Evolutionary conservation across 805 yeast species (phyloP).

Genomic region (Kockiozyma suomiensis): DNA sequence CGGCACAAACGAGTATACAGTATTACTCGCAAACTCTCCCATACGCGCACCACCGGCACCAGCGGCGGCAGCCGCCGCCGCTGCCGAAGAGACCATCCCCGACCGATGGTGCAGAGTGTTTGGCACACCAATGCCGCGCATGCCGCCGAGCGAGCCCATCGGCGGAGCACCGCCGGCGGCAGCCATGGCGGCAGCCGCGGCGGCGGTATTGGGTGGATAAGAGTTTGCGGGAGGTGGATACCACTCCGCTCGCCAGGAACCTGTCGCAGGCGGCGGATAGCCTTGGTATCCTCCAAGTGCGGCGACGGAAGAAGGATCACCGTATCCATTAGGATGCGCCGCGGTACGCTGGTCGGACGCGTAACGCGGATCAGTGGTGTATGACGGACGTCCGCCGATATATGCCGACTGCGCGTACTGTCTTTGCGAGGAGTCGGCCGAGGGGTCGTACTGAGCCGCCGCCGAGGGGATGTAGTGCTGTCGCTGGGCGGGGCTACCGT

Average conservation of each 20-base stretch:
- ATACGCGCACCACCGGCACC: neutral
- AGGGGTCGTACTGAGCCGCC: constrained; percentile 7
- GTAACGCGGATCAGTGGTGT: constrained; percentile 23
- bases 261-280: constrained; percentile 26
- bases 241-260: constrained; percentile 31
- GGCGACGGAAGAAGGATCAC: constrained; percentile 4
- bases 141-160: constrained; percentile 9
- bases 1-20: constrained; percentile 38
- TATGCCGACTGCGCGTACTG: constrained; percentile 20
- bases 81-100: neutral
- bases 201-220: constrained; percentile 4
- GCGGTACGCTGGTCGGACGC: constrained; percentile 16
- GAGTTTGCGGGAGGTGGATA: constrained; percentile 26
- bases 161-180: constrained; percentile 2
- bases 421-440: constrained; percentile 12
- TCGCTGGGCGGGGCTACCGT: constrained; percentile 15
- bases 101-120: neutral
- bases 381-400: constrained; percentile 5
- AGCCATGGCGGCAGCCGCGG: constrained; percentile 7
- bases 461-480: constrained; percentile 16
- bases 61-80: neutral
- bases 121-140: constrained; percentile 2
- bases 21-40: constrained; percentile 8
- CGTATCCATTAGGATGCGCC: constrained; percentile 13
- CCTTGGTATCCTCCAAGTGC: constrained; percentile 6